Evolutionary conservation across 768 basidiomycete species (phyloP).

Genomic region (Mycena galericulata): DNA sequence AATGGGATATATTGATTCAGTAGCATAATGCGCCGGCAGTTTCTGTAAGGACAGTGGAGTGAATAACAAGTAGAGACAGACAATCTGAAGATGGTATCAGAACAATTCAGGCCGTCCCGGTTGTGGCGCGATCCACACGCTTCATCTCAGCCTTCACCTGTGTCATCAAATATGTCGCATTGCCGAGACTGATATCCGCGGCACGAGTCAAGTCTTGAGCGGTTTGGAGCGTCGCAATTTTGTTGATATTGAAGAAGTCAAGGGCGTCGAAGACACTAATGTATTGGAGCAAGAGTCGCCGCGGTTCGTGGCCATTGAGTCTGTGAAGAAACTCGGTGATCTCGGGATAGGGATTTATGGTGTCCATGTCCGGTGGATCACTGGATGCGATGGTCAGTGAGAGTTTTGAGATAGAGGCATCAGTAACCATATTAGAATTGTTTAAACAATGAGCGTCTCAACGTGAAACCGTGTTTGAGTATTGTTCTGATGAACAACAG

Average conservation of each 20-base stretch:
- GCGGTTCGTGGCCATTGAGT: not conserved
- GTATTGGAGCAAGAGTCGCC: not conserved
- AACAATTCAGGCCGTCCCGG: too few species aligned
- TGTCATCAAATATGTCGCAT: slow-evolving; percentile 8
- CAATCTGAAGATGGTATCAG: too few species aligned
- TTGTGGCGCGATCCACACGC: not conserved
- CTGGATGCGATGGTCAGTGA: not conserved
- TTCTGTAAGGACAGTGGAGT: not conserved
- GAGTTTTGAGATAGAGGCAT: too few species aligned
- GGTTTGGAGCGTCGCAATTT: not conserved
- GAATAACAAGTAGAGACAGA: too few species aligned
- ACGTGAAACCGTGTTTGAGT: too few species aligned
- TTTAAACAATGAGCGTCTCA: too few species aligned
- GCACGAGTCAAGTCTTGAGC: not conserved
- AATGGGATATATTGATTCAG: not conserved
- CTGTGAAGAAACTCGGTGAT: slow-evolving; percentile 2
- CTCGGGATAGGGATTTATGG: slow-evolving; percentile 5
- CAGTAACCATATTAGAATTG: too few species aligned
- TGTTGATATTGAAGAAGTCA: slow-evolving; percentile 20
- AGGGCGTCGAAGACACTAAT: not conserved
- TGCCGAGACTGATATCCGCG: not conserved
- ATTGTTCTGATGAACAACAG: too few species aligned
- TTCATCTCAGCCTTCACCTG: slow-evolving; percentile 10
- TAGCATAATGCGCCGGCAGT: not conserved
- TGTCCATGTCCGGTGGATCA: slow-evolving; percentile 3